Conservation (phyloP, 1,139 yeast genomes). For the Suhomyces bolitotheri region DNA sequence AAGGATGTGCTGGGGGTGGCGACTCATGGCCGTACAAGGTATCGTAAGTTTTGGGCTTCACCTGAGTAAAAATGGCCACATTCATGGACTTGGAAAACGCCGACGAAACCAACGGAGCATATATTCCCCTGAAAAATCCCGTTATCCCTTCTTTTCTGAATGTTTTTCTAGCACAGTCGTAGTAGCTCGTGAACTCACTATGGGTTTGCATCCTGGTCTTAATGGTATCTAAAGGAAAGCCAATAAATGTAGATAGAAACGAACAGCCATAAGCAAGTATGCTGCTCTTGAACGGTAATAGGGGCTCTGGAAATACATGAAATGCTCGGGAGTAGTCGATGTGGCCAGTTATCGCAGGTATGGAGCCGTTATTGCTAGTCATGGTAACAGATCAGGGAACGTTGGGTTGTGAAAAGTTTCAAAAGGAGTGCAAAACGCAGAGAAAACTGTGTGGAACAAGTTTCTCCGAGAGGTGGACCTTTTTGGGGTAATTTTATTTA, state of each 20-base stretch:
- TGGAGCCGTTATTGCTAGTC: conserved; percentile 17
- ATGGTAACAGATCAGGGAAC: not conserved
- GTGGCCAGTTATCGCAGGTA: conserved; percentile 49
- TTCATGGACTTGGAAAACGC: conserved; percentile 66
- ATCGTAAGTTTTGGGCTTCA: conserved; percentile 51
- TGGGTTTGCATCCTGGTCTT: conserved; percentile 87
- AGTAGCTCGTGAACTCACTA: conserved; percentile 52
- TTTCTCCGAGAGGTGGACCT: too few relatives aligned
- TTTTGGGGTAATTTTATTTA: too few relatives aligned
- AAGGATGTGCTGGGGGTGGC: conserved; percentile 31
- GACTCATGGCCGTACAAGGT: conserved; percentile 21
- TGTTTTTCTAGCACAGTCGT: conserved; percentile 61
- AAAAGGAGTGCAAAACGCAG: too few relatives aligned
- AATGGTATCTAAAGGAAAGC: conserved; percentile 81
- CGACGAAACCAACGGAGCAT: conserved; percentile 69
- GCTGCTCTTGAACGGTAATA: conserved; percentile 59
- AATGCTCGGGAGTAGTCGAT: conserved; percentile 40
- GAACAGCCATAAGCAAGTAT: conserved; percentile 67
- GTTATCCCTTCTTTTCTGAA: conserved; percentile 59
- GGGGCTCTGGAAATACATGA: conserved; percentile 48
- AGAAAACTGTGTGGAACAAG: too few relatives aligned
- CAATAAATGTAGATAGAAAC: conserved; percentile 65
- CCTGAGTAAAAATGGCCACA: conserved; percentile 62
- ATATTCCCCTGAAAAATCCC: conserved; percentile 77
- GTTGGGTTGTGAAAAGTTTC: not conserved